Conservation (phyloP, 805 yeast genomes). For the Myxozyma sirexii region DNA sequence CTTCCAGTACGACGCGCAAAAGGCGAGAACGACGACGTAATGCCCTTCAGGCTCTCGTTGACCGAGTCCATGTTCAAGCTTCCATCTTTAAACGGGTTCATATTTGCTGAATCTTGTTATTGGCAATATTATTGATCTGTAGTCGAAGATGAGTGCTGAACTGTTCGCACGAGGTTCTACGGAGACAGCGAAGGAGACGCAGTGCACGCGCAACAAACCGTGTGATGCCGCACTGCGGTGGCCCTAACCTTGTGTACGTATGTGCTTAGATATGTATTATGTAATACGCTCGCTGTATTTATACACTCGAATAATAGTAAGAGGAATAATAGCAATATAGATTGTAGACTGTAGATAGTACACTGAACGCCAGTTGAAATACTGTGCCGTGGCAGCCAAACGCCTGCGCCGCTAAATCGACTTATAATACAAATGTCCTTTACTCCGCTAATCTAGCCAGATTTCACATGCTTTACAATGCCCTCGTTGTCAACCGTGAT, state of each 20-base stretch:
- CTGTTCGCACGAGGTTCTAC: background rate
- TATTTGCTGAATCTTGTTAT: background rate
- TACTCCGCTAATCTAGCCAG: constrained; percentile 23
- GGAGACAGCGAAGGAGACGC: background rate
- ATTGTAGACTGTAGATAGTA: too few species aligned
- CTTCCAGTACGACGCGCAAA: constrained; percentile 81
- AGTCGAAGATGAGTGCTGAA: background rate
- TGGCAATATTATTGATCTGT: background rate
- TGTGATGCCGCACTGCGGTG: background rate
- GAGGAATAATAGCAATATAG: too few species aligned
- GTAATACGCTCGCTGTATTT: background rate
- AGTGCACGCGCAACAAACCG: background rate
- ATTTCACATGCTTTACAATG: constrained; percentile 31
- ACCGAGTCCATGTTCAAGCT: constrained; percentile 37
- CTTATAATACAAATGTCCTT: background rate
- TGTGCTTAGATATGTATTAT: background rate
- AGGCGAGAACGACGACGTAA: constrained; percentile 58
- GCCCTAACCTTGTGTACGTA: background rate
- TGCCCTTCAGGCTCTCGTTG: constrained; percentile 46
- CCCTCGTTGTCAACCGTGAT: constrained; percentile 31
- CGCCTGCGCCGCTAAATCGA: too few species aligned
- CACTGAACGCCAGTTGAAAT: too few species aligned
- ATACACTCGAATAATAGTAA: too few species aligned
- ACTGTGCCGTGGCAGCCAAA: too few species aligned
- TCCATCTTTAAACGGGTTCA: constrained; percentile 26